Conservation (phyloP, 2,329 filamentous ascomycete species). For the Clonostachys chloroleuca region DNA sequence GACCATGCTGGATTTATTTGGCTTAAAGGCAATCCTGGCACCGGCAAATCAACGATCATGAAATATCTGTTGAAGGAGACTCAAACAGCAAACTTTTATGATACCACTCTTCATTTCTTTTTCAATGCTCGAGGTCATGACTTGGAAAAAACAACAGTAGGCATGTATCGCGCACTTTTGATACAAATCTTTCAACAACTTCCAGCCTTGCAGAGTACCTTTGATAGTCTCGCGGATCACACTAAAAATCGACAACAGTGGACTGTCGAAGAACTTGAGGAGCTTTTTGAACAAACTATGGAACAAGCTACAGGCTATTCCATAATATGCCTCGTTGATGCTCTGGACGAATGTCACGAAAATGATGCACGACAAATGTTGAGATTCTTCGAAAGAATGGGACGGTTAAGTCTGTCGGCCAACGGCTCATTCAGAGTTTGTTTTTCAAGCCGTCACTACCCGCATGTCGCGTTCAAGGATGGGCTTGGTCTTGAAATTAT, state of each 20-base stretch:
- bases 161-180: slow-evolving; percentile 43
- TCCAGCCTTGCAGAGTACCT: slow-evolving; percentile 29
- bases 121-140: slow-evolving; percentile 25
- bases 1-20: slow-evolving; percentile 19
- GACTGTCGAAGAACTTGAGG: slow-evolving; percentile 10
- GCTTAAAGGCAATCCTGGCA: slow-evolving; percentile 36
- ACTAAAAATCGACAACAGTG: slow-evolving; percentile 8
- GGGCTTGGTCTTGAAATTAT: slow-evolving; percentile 12
- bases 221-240: slow-evolving; percentile 13
- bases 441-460: slow-evolving; percentile 43
- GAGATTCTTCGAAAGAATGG: slow-evolving; percentile 31
- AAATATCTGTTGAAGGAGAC: slow-evolving; percentile 24
- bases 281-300: slow-evolving; percentile 3
- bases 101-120: slow-evolving; percentile 33
- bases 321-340: slow-evolving; percentile 5
- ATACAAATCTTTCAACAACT: slow-evolving; percentile 17
- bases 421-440: slow-evolving; percentile 23
- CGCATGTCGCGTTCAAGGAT: slow-evolving; percentile 24
- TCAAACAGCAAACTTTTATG: slow-evolving; percentile 7
- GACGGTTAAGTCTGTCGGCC: slow-evolving; percentile 13
- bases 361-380: slow-evolving; percentile 35
- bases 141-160: slow-evolving; percentile 17
- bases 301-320: slow-evolving; percentile 4
- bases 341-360: slow-evolving; percentile 19
- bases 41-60: slow-evolving; percentile 36